Percentiles rank a stretch among this genome's conserved stretches.
These are phyloP conservation scores for Penicillium olsonii DNA, from an alignment of 2,329 filamentous ascomycete genomes.

Conservation along the genomic window DNA sequence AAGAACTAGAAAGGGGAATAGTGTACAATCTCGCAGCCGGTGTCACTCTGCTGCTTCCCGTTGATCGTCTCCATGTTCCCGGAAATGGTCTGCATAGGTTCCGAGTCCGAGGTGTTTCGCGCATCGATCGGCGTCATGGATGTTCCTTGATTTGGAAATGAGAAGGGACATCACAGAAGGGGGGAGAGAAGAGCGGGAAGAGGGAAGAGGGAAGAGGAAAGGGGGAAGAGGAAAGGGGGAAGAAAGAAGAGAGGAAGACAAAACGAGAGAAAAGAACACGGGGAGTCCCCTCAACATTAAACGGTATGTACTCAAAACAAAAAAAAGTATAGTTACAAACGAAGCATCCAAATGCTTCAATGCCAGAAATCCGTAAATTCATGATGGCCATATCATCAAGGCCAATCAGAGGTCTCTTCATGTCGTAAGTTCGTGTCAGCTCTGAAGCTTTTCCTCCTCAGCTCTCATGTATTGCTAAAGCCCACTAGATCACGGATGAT, in stretches of 20 bases:
- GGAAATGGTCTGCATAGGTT: slow-evolving; percentile 1
- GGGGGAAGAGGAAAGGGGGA: not conserved
- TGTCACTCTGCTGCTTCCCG: slow-evolving; percentile 28
- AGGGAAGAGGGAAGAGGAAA: not conserved
- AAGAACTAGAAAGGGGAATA: slow-evolving; percentile 18
- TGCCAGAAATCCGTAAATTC: slow-evolving; percentile 18
- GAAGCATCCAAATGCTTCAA: not conserved
- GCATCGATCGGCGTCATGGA: slow-evolving; percentile 13
- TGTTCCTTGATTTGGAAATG: slow-evolving; percentile 21
- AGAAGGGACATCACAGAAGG: too few relatives aligned
- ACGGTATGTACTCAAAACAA: slow-evolving; percentile 7
- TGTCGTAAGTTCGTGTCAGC: slow-evolving; percentile 26
- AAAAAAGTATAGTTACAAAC: slow-evolving; percentile 20
- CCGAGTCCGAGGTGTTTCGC: slow-evolving; percentile 23
- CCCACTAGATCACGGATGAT: slow-evolving; percentile 57
- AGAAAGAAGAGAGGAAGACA: slow-evolving; percentile 2
- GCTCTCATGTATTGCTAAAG: slow-evolving; percentile 4
- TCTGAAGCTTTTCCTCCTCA: too few relatives aligned
- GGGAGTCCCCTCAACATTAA: not conserved
- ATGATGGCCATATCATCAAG: slow-evolving; percentile 19
- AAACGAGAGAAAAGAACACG: not conserved
- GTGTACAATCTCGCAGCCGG: slow-evolving; percentile 26
- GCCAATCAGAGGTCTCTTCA: slow-evolving; percentile 16
- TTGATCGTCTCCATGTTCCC: slow-evolving; percentile 13
- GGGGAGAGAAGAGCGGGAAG: not conserved